Evolutionary conservation across 1,139 yeast genomes (phyloP).

Genomic region (Tardiomyces blankii): DNA sequence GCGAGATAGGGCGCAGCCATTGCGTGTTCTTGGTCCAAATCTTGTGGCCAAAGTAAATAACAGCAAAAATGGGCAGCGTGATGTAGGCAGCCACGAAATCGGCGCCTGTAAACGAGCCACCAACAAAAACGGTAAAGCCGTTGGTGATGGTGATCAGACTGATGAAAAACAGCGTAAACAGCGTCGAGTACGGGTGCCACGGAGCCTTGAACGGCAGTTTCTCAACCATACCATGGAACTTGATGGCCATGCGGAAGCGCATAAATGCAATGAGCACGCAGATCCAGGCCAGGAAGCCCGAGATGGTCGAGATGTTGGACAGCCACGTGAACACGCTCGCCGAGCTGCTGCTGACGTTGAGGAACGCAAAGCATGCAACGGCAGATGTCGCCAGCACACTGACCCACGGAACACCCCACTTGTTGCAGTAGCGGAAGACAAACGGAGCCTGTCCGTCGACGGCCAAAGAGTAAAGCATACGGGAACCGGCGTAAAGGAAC

Average conservation of each 20-base stretch:
- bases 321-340: conserved; percentile 37
- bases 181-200: conserved; percentile 38
- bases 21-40: conserved; percentile 35
- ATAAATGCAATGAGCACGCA: conserved; percentile 35
- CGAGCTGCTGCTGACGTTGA: conserved; percentile 35
- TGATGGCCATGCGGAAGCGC: conserved; percentile 45
- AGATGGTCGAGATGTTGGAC: conserved; percentile 32
- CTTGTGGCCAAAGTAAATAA: conserved; percentile 41
- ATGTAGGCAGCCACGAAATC: conserved; percentile 43
- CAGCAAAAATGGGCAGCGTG: conserved; percentile 38
- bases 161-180: conserved; percentile 35
- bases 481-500: conserved; percentile 30
- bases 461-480: conserved; percentile 33
- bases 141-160: conserved; percentile 45
- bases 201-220: conserved; percentile 33
- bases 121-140: conserved; percentile 55
- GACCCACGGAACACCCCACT: conserved; percentile 34
- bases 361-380: conserved; percentile 29
- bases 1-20: conserved; percentile 30
- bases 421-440: conserved; percentile 31
- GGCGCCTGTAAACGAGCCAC: conserved; percentile 38
- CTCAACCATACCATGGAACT: conserved; percentile 20
- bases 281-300: conserved; percentile 37
- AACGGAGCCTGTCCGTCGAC: conserved; percentile 40
- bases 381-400: conserved; percentile 22